Evolutionary conservation across 1,139 yeast species (phyloP).

Genomic region (Blastobotrys aristatus): DNA sequence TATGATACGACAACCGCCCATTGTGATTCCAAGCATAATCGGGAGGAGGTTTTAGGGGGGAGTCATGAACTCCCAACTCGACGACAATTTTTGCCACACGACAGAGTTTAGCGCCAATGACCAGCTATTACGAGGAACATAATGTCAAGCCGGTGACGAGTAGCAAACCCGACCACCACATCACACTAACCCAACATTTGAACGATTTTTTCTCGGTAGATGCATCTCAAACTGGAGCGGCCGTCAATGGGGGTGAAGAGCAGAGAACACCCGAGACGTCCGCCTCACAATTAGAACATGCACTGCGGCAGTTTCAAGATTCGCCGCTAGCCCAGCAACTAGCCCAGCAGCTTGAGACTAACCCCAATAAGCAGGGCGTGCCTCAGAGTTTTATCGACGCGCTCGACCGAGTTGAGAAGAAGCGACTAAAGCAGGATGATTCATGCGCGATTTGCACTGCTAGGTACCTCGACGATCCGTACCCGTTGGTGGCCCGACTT

Average conservation of each 20-base stretch:
- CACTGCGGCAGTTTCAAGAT: background rate
- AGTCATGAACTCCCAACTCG: no score
- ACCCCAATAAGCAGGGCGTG: slow-evolving; percentile 33
- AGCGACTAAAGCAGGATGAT: slow-evolving; percentile 48
- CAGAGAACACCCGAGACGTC: slow-evolving; percentile 17
- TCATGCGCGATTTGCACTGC: slow-evolving; percentile 83
- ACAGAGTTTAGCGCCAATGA: no score
- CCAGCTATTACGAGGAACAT: slow-evolving; percentile 13
- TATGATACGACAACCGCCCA: no score
- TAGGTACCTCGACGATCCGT: slow-evolving; percentile 62
- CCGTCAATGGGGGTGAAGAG: no score
- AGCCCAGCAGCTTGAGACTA: slow-evolving; percentile 19
- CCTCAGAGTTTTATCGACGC: slow-evolving; percentile 66
- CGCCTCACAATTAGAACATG: slow-evolving; percentile 9
- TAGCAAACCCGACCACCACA: slow-evolving; percentile 1
- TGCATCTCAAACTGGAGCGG: slow-evolving; percentile 14
- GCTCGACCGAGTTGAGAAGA: slow-evolving; percentile 61
- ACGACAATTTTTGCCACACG: no score
- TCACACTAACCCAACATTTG: slow-evolving; percentile 16
- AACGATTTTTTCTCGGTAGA: slow-evolving; percentile 20
- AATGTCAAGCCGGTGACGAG: slow-evolving; percentile 1
- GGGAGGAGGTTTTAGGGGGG: no score
- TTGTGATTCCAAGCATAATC: no score
- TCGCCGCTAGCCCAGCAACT: slow-evolving; percentile 23
- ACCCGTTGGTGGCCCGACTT: slow-evolving; percentile 73